Percentiles rank a stretch among this genome's conserved stretches.
Conservation (phyloP, 2,329 filamentous ascomycete genomes). For the Thelonectria discophora region DNA sequence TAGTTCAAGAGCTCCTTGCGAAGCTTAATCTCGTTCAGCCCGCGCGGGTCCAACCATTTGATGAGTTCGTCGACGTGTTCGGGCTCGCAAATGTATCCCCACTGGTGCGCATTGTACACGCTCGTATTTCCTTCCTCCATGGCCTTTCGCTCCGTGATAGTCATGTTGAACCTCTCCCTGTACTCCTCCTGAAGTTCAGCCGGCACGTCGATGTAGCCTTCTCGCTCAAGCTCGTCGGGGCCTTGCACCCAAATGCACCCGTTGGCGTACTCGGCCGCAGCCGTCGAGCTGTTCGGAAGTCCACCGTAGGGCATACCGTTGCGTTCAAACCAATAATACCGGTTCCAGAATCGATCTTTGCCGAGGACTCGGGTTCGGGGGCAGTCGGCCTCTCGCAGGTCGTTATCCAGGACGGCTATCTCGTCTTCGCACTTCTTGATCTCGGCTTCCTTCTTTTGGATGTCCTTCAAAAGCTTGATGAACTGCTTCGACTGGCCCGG, state of each 20-base stretch:
- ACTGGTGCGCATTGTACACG: conserved; percentile 80
- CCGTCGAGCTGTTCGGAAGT: conserved; percentile 86
- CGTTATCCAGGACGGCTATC: conserved; percentile 86
- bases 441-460: conserved; percentile 83
- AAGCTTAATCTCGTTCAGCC: conserved; percentile 85
- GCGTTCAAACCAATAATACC: conserved; percentile 99
- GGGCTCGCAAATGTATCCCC: conserved; percentile 90
- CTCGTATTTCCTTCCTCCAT: conserved; percentile 85
- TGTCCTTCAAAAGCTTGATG: conserved; percentile 85
- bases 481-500: conserved; percentile 89
- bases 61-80: conserved; percentile 81
- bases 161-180: conserved; percentile 79
- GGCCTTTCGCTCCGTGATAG: conserved; percentile 84
- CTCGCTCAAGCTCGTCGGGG: conserved; percentile 85
- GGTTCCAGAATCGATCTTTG: conserved; percentile 96
- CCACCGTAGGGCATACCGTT: conserved; percentile 98
- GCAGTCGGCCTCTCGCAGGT: conserved; percentile 92
- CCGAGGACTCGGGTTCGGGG: conserved; percentile 89
- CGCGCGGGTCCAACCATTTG: conserved; percentile 87
- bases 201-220: conserved; percentile 84
- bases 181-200: conserved; percentile 79
- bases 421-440: conserved; percentile 86
- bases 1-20: conserved; percentile 85
- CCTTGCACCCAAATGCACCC: conserved; percentile 97
- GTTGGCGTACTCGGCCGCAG: conserved; percentile 88